Conservation (phyloP, 2,329 filamentous ascomycete species). For the Lecanicillium sp. region DNA sequence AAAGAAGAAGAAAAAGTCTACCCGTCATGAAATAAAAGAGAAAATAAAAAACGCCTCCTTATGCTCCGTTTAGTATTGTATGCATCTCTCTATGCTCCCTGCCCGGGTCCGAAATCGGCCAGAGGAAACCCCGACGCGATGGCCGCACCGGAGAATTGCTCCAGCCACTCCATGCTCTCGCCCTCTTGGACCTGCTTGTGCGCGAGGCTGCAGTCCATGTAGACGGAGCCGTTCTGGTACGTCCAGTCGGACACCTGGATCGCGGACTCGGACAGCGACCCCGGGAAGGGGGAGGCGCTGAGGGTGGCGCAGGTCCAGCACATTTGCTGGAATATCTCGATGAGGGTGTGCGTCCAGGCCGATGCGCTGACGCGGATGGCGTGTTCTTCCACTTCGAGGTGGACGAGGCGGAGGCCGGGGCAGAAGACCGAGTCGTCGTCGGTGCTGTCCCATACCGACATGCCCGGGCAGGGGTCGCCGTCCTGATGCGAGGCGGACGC, state of each 20-base stretch:
- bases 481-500: slow-evolving; percentile 22
- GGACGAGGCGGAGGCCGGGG: slow-evolving; percentile 27
- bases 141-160: slow-evolving; percentile 24
- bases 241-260: slow-evolving; percentile 27
- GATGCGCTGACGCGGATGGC: slow-evolving; percentile 28
- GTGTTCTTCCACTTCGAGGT: slow-evolving; percentile 30
- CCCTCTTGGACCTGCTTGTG: slow-evolving; percentile 26
- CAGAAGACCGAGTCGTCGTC: slow-evolving; percentile 22
- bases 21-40: no score
- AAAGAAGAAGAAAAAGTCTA: neutral
- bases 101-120: slow-evolving; percentile 9
- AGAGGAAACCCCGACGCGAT: slow-evolving; percentile 32
- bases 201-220: slow-evolving; percentile 28
- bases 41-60: slow-evolving; percentile 1
- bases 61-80: slow-evolving; percentile 7
- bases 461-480: slow-evolving; percentile 24
- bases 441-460: slow-evolving; percentile 32
- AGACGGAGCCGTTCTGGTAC: slow-evolving; percentile 28
- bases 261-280: slow-evolving; percentile 25
- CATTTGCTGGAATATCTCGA: slow-evolving; percentile 33
- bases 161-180: slow-evolving; percentile 24
- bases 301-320: slow-evolving; percentile 31
- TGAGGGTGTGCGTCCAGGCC: slow-evolving; percentile 29
- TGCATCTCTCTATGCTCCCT: no score
- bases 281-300: slow-evolving; percentile 29